A percentile compares a stretch with the other conserved stretches of the same genome.
Evolutionary conservation across 148 eudicot genomes (phyloP).

Genomic region (Chenopodium quinoa): DNA sequence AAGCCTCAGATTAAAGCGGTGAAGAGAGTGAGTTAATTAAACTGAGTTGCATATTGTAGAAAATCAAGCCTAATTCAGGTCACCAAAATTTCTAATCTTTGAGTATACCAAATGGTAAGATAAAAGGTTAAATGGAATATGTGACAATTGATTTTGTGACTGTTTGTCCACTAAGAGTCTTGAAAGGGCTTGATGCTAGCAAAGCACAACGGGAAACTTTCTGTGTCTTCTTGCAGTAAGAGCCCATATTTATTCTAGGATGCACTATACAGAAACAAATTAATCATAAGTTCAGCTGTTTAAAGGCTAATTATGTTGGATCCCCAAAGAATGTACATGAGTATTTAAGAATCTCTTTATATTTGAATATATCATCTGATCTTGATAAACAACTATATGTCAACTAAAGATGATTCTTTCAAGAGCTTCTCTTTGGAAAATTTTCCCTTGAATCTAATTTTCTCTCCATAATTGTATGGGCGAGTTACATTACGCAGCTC

Average conservation of each 20-base stretch:
- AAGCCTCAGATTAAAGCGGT: not conserved
- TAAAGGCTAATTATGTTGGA: not conserved
- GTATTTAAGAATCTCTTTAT: not conserved
- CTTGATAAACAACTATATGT: not conserved
- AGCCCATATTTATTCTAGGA: not conserved
- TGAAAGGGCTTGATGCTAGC: not conserved
- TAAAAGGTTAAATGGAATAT: no score
- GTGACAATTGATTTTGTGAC: not conserved
- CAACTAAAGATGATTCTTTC: not conserved
- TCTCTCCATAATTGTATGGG: not conserved
- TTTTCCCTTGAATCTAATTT: not conserved
- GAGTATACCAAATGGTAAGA: not conserved
- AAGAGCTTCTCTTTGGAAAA: not conserved
- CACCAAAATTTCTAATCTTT: not conserved
- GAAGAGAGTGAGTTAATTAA: not conserved
- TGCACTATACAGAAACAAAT: not conserved
- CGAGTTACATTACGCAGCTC: not conserved
- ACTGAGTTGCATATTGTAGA: not conserved
- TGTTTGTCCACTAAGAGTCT: not conserved
- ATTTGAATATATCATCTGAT: not conserved
- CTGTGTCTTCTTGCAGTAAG: not conserved
- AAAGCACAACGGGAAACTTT: not conserved
- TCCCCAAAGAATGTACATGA: not conserved
- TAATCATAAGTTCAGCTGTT: not conserved
- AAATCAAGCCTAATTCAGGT: not conserved